Percentiles rank a stretch among this genome's conserved stretches.
These are phyloP conservation scores for Dendryphion nanum DNA, from an alignment of 2,329 filamentous ascomycete species.

Conservation along the genomic window DNA sequence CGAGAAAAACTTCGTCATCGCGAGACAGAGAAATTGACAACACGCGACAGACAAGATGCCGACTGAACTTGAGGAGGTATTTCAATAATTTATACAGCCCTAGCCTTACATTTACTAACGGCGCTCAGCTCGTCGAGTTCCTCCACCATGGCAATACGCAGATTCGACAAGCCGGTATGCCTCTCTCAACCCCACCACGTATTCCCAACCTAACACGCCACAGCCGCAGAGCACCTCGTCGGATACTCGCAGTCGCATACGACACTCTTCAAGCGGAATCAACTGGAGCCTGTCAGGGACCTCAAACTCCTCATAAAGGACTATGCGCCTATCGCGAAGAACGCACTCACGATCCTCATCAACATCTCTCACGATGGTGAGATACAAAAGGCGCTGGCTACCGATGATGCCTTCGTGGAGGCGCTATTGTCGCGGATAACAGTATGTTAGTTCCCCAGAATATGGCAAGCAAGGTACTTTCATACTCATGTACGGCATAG, in stretches of 20 bases:
- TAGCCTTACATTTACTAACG: background rate
- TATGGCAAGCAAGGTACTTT: background rate
- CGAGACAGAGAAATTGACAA: conserved; percentile 3
- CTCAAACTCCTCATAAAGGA: conserved; percentile 85
- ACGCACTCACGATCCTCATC: conserved; percentile 86
- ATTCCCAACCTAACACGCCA: conserved; percentile 14
- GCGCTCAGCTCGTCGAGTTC: conserved; percentile 82
- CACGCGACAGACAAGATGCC: conserved; percentile 39
- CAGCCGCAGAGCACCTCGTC: conserved; percentile 81
- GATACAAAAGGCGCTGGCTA: conserved; percentile 68
- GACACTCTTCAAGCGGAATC: conserved; percentile 77
- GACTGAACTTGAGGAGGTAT: conserved; percentile 51
- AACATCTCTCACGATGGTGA: conserved; percentile 78
- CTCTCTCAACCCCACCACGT: conserved; percentile 18
- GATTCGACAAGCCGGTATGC: conserved; percentile 73
- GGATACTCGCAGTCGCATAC: conserved; percentile 77
- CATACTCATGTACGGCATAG: conserved; percentile 41
- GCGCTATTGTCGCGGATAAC: conserved; percentile 70
- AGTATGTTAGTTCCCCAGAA: conserved; percentile 58
- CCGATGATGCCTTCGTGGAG: conserved; percentile 79
- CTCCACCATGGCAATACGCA: conserved; percentile 89
- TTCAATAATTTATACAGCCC: conserved; percentile 1
- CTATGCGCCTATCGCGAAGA: conserved; percentile 85
- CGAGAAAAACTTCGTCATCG: conserved; percentile 30
- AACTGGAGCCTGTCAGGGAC: conserved; percentile 77